Evolutionary conservation across 208 protist species (phyloP).

Genomic region (Porcisia hertigi): DNA sequence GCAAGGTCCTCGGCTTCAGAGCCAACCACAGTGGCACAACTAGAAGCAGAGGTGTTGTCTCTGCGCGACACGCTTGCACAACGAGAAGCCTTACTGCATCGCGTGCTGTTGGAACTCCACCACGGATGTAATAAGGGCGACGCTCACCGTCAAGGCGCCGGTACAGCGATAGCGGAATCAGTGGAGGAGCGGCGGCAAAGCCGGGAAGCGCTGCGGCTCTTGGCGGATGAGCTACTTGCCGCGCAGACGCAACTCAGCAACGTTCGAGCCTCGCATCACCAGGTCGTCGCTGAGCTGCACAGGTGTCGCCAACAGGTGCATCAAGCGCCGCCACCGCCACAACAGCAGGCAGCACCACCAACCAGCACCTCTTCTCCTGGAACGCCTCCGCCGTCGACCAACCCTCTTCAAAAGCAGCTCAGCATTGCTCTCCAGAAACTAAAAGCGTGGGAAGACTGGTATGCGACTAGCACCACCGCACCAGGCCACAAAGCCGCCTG

Average conservation of each 20-base stretch:
- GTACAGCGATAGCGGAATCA: constrained; percentile 1
- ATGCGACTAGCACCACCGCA: constrained; percentile 15
- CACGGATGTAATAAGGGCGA: background rate
- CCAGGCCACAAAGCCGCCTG: background rate
- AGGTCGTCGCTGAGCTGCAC: constrained; percentile 20
- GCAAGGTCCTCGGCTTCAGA: background rate
- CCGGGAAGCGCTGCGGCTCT: constrained; percentile 19
- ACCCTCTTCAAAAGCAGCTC: constrained; percentile 33
- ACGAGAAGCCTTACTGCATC: constrained; percentile 30
- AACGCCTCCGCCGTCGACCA: background rate
- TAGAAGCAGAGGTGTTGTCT: constrained; percentile 11
- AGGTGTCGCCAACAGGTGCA: background rate
- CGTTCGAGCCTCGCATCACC: constrained; percentile 23
- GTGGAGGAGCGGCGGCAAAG: constrained; percentile 15
- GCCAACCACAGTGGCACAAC: background rate
- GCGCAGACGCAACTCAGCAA: constrained; percentile 31
- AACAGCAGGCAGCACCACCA: constrained; percentile 10
- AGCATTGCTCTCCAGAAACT: constrained; percentile 41
- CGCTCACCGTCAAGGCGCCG: background rate
- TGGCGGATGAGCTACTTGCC: constrained; percentile 22
- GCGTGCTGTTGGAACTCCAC: constrained; percentile 25
- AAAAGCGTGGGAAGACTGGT: constrained; percentile 71
- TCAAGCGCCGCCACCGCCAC: background rate
- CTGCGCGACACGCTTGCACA: constrained; percentile 30
- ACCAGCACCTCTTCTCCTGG: background rate